phyloP scores from a whole-genome alignment of 495 filamentous ascomycete species.

The Hyaloscypha hepaticicola region DNA sequence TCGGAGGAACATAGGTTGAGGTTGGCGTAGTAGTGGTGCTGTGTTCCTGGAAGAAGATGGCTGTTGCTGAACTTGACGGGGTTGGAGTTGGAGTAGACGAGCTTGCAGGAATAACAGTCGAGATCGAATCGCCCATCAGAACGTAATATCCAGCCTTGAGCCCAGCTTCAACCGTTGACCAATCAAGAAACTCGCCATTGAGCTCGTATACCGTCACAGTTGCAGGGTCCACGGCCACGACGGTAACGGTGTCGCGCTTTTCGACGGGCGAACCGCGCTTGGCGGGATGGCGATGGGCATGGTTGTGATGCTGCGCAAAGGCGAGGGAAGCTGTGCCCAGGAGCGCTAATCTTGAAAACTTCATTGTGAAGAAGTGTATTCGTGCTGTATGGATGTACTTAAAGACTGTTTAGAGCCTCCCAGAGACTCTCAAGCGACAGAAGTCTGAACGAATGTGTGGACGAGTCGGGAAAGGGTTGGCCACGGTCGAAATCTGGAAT shows the following conservation, averaged over 20 bases:
- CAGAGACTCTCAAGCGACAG: conserved; percentile 23
- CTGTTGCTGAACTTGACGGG: conserved; percentile 29
- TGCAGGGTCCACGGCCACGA: conserved; percentile 39
- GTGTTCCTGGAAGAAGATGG: conserved; percentile 27
- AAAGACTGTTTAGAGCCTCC: conserved; percentile 24
- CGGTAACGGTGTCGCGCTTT: conserved; percentile 43
- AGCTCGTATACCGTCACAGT: conserved; percentile 60
- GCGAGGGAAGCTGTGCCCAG: conserved; percentile 45
- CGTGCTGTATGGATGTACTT: conserved; percentile 26
- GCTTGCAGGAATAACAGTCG: conserved; percentile 12
- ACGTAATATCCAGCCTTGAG: conserved; percentile 55
- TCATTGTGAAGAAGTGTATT: conserved; percentile 44
- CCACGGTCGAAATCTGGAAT: conserved; percentile 6
- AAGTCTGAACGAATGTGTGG: not conserved
- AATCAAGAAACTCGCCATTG: conserved; percentile 52
- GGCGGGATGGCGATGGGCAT: conserved; percentile 42
- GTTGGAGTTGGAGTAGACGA: conserved; percentile 26
- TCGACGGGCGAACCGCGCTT: conserved; percentile 39
- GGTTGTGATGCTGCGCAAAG: conserved; percentile 48
- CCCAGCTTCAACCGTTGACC: conserved; percentile 59
- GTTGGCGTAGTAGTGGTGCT: conserved; percentile 21
- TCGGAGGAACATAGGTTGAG: conserved; percentile 17
- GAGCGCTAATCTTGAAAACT: conserved; percentile 45
- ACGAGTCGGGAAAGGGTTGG: conserved; percentile 1
- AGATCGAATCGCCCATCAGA: conserved; percentile 42